These are phyloP conservation scores for Earliella scabrosa DNA, from an alignment of 1,284 basidiomycete species.

Conservation along the genomic window DNA sequence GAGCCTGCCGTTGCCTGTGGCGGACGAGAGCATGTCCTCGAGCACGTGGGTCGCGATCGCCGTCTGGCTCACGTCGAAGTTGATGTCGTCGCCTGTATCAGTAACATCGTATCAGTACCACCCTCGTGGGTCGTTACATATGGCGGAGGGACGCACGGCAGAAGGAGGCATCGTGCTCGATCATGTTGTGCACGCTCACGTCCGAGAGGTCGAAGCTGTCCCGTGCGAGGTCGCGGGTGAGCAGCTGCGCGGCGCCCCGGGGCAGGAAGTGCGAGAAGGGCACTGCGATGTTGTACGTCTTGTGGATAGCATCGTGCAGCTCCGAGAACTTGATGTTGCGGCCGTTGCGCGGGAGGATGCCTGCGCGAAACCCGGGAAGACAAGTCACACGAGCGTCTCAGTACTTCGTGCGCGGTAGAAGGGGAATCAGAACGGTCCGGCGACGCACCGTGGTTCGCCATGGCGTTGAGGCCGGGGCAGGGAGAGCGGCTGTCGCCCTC, in stretches of 20 bases:
- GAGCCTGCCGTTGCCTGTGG: constrained; percentile 56
- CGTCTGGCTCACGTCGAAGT: constrained; percentile 54
- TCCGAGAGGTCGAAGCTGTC: constrained; percentile 69
- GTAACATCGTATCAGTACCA: too few species aligned
- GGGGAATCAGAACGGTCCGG: neutral
- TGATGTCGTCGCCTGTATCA: constrained; percentile 60
- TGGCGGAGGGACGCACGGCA: constrained; percentile 61
- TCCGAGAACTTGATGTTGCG: constrained; percentile 69
- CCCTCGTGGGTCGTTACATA: too few species aligned
- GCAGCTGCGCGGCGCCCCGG: constrained; percentile 57
- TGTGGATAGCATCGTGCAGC: constrained; percentile 47
- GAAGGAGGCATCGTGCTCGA: constrained; percentile 79
- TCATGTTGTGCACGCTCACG: constrained; percentile 72
- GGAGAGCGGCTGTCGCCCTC: constrained; percentile 67
- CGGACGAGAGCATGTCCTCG: constrained; percentile 57
- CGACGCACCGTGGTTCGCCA: constrained; percentile 71
- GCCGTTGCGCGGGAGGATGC: constrained; percentile 70
- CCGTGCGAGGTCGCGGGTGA: constrained; percentile 56
- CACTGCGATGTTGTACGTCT: constrained; percentile 71
- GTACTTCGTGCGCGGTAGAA: neutral
- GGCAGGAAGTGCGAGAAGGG: constrained; percentile 70
- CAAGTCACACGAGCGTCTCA: too few species aligned
- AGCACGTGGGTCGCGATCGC: constrained; percentile 52
- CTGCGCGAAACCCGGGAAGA: too few species aligned
- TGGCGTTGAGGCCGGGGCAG: constrained; percentile 72